Evolutionary conservation across 2,329 filamentous ascomycete genomes (phyloP).

Genomic region (Penicillium brevicompactum): DNA sequence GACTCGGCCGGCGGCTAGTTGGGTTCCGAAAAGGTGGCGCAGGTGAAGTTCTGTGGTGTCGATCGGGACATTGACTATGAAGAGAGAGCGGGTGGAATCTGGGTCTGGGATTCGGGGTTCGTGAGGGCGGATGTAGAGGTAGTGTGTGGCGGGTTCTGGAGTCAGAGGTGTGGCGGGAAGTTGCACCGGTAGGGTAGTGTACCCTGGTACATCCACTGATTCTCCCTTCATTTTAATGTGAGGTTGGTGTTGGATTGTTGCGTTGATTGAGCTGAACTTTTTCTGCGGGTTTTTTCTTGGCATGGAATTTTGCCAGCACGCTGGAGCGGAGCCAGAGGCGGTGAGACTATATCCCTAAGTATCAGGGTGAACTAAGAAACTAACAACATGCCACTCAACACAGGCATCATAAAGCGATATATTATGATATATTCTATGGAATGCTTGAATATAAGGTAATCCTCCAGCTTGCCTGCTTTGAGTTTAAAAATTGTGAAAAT

Average conservation of each 20-base stretch:
- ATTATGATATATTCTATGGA: conserved; percentile 5
- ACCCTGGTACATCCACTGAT: conserved; percentile 57
- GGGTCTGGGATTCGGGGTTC: conserved; percentile 74
- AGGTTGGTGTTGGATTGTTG: conserved; percentile 12
- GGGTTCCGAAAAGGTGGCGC: conserved; percentile 70
- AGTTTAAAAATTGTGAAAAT: not conserved
- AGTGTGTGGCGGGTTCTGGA: conserved; percentile 68
- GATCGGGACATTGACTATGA: conserved; percentile 84
- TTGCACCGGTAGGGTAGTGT: conserved; percentile 68
- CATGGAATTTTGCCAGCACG: conserved; percentile 21
- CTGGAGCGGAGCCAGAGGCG: conserved; percentile 16
- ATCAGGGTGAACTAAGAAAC: too few relatives aligned
- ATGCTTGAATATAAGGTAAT: not conserved
- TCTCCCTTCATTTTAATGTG: conserved; percentile 38
- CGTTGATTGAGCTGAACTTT: conserved; percentile 12
- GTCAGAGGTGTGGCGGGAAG: conserved; percentile 67
- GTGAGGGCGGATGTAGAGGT: conserved; percentile 84
- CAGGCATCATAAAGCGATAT: too few relatives aligned
- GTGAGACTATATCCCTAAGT: conserved; percentile 2
- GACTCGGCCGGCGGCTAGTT: conserved; percentile 77
- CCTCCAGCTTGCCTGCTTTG: not conserved
- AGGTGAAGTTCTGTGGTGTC: conserved; percentile 80
- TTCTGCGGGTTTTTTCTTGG: conserved; percentile 24
- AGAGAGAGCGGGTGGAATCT: conserved; percentile 77
- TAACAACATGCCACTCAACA: too few relatives aligned